Evolutionary conservation across 176 grass and related monocot genomes (phyloP), one percentile per base, ranked within the genome.

Genomic region (Bothriochloa decipiens): DNA sequence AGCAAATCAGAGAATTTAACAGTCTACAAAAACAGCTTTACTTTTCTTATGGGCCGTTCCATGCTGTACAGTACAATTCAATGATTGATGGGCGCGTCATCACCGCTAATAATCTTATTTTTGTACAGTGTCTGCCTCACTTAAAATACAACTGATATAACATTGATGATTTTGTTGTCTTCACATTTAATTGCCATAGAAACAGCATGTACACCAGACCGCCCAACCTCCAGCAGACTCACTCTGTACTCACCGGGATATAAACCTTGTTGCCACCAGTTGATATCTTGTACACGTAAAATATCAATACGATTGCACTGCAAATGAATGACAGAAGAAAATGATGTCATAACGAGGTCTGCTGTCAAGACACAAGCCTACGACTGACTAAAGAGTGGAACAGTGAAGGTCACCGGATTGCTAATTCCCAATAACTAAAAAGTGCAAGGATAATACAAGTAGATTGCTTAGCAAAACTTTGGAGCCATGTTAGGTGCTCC

Each of bases 271-370:
- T 92, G 6, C 88, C 86, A 35, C 89, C 86, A 1, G 77, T 88
- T 69, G 85, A 81, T 53, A 95, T 86, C 88, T 93, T 97, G 84
- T 93, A 97, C n/a, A 93, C 47, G 74, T 95, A 97, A 65, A 97
- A 95, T 49, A 84, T 65, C n/a, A 84, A 86, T 75, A 95, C 92
- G 45, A 97, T 42, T 64, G 82, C 88, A 67, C 95, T 97, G 85
- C 82, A 91, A 75, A 78, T 49, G 43, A 37, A 80, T 57, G 33
- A 65, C 29, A 62, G 20, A 76, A 57, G 26, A 25, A 52, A 11
- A 77, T 13, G 4, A 37, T 33, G 52, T 81, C 37, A 86, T 33
- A 37, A 18, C 35, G 13, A 8, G 50, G 20, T n/a, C 68, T 63
- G 75, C 12, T 58, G 42, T 37, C 25, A 60, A 72, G 78, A 46